Evolutionary conservation across 2,329 filamentous ascomycete species (phyloP), one percentile per base, ranked within the genome.

Genomic region (Pseudocercospora pini-densiflorae): DNA sequence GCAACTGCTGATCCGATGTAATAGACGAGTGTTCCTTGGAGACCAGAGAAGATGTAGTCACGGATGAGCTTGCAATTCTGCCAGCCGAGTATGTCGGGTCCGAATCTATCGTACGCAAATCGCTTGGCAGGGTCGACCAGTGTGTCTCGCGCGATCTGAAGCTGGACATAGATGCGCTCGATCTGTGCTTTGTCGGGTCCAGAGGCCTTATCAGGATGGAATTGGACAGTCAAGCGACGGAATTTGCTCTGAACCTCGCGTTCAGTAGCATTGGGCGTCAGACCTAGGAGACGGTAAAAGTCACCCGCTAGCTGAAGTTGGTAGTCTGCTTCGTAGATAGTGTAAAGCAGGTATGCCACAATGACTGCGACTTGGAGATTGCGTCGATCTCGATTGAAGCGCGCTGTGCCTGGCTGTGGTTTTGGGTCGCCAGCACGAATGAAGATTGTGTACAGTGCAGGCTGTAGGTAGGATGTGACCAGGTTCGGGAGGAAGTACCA

Each of bases 71-170:
- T 81, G 79, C 88, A 90, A 70, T 87, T 83, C 70, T 86, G 82
- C 90, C 90, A 94, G 8, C 78, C 77, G 12, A 90, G 78, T 21
- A 94, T 85, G 29, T 88, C 87, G 0, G 92, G 90, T 0, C 94
- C 94, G 77, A 97, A 93, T 57, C 93, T 89, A 77, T 97, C 93
- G 80, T 97, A 97, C 7, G 92, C 93, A 77, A 95, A 97, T 63
- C 93, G 86, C 74, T 87, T 89, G 0, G 88, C 89, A 2, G 91
- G 88, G 75, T 95, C 89, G n/a, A 88, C 81, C 16, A 97, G 87
- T 0, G 90, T 92, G 74, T 98, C 95, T 75, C 92, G 88, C 5
- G 93, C 93, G 54, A 89, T 83, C 82, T 94, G 94, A 74, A 98
- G 85, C 74, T 91, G 89, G 55, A 97, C 88, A 79, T 97, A 98